Base-by-base conservation (phyloP, 192 early-diverging fungal species). In the Podila verticillata region DNA sequence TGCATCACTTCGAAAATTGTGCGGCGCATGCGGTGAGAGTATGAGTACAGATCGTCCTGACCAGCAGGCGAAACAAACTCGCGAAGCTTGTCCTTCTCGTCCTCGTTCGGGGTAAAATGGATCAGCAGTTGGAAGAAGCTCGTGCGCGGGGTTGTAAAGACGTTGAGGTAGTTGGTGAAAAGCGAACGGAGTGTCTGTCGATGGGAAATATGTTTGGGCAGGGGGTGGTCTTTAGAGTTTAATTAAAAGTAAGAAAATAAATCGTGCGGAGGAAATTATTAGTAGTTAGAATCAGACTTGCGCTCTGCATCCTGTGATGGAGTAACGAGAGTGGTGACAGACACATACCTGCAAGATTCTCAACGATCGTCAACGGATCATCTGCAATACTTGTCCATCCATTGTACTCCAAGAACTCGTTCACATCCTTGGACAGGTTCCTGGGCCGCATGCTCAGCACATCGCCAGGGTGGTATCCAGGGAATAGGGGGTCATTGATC, bases 61-160 rank as follows among this genome's bases (percentile, higher is more conserved):
- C 98, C 98, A 56, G 87, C 91, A 0, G 93, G 78, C 6, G 88
- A 84, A 1, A 89, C 73, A 63, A 99, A 94, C 68, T 99, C 96
- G 35, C 84, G 81, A 48, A 99, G 86, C 74, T 93, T 93, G 54
- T 95, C 94, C 10, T 85, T 87, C 56, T 97, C 95, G 62, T 88
- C 66, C 13, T 78, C 74, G 66, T 88, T 87, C 22, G 77, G 51
- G 7, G 93, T 89, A 84, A 99, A 99, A 70, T 91, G 94, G 22
- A 88, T 69, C 19, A 97, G 82, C 48, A 96, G 88, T 67, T 96
- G 91, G 66, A 99, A 98, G 86, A 99, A 98, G 35, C 95, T 96
- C 48, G 96, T 84, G 24, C 93, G 84, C 12, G 98, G 98, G 0
- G 92, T 91, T 5, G 91, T 92, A 72, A 90, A 95, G 22, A 97